phyloP scores from a whole-genome alignment of 257 asterid species.

The Solanum neorickii region DNA sequence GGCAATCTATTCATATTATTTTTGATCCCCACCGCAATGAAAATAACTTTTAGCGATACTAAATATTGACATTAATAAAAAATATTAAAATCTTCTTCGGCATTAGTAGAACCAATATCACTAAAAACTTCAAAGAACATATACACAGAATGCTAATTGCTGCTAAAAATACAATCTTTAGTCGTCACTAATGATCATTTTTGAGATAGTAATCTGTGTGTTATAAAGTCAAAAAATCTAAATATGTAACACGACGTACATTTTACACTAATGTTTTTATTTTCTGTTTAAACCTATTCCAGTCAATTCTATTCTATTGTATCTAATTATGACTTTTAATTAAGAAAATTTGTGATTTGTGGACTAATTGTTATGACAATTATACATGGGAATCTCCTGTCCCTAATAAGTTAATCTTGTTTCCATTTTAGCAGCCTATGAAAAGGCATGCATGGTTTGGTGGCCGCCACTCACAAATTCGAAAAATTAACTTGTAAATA shows the following conservation, averaged over 20 bases:
- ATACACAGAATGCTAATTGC: too few relatives aligned
- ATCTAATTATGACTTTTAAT: not conserved
- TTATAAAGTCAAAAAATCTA: not conserved
- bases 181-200: too few relatives aligned
- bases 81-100: too few relatives aligned
- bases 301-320: not conserved
- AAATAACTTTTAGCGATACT: too few relatives aligned
- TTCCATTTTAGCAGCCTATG: not conserved
- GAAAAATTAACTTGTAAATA: too few relatives aligned
- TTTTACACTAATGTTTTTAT: not conserved
- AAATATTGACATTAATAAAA: too few relatives aligned
- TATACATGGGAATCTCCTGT: not conserved
- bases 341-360: not conserved
- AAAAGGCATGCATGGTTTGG: not conserved
- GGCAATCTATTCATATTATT: not conserved
- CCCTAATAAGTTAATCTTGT: not conserved
- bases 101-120: too few relatives aligned
- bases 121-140: too few relatives aligned
- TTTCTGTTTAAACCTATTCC: not conserved
- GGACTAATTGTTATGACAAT: not conserved
- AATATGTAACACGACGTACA: not conserved
- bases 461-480: not conserved
- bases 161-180: too few relatives aligned
- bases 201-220: too few relatives aligned
- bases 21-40: too few relatives aligned